phyloP scores from a whole-genome alignment of 2,329 filamentous ascomycete species.

The Neofusicoccum parvum region DNA sequence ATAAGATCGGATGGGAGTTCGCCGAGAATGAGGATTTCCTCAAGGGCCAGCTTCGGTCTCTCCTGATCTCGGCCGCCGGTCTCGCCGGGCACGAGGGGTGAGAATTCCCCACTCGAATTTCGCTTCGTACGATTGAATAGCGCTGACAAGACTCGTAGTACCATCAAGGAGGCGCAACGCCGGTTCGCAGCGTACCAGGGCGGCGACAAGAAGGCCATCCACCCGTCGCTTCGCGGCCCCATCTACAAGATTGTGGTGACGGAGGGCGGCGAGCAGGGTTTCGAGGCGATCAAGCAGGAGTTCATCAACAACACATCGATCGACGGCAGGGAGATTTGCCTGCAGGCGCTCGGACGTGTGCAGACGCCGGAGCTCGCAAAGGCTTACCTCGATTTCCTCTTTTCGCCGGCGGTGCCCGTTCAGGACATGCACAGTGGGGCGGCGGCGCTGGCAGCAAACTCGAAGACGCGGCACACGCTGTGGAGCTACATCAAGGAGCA shows the following conservation, averaged over 20 bases:
- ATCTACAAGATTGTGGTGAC: slow-evolving; percentile 80
- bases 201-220: slow-evolving; percentile 68
- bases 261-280: slow-evolving; percentile 70
- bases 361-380: slow-evolving; percentile 69
- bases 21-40: slow-evolving; percentile 78
- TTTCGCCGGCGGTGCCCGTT: slow-evolving; percentile 79
- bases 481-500: slow-evolving; percentile 87
- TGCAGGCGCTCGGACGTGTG: slow-evolving; percentile 74
- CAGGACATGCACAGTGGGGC: slow-evolving; percentile 87
- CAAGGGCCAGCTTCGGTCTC: slow-evolving; percentile 77
- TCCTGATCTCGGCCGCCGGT: slow-evolving; percentile 76
- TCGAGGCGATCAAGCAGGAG: slow-evolving; percentile 77
- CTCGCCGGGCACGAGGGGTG: slow-evolving; percentile 74
- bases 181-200: slow-evolving; percentile 80
- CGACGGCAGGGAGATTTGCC: slow-evolving; percentile 85
- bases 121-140: slow-evolving; percentile 1
- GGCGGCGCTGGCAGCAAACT: slow-evolving; percentile 72
- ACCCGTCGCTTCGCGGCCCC: slow-evolving; percentile 77
- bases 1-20: slow-evolving; percentile 85
- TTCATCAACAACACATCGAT: slow-evolving; percentile 81
- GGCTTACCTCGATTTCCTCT: slow-evolving; percentile 70
- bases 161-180: slow-evolving; percentile 71
- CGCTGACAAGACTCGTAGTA: slow-evolving; percentile 48
- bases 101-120: slow-evolving; percentile 32
- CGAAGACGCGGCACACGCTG: slow-evolving; percentile 69